Base-by-base conservation (phyloP, 441 rosid genomes). In the Cnidoscolus chayamansa region DNA sequence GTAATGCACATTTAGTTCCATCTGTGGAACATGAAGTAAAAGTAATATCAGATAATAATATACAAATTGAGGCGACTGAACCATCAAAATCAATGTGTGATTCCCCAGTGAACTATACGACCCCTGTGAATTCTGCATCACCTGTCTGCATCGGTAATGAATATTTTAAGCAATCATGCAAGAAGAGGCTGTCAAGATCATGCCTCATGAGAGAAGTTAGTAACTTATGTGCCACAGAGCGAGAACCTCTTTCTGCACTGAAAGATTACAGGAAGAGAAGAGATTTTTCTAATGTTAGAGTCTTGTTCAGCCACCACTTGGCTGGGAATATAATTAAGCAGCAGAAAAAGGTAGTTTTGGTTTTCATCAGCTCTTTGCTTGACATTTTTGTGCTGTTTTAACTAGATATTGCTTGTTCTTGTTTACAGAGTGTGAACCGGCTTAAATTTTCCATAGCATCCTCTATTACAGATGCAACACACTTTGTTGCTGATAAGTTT, bases 241-340 rank as follows among this genome's bases (percentile, higher is more conserved):
- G 65, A 56, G 81, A 78, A 75, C 82, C 88, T 78, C 13, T 79
- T 77, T 79, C 84, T 50, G 67, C 78, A 60, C 72, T 77, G 54
- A 94, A 86, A 79, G 86, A 82, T 74, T 71, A 72, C 49, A 85
- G 98, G 81, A 94, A 86, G 84, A 81, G 91, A 79, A 89, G 87
- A 78, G 89, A 90, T 74, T 82, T 87, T 85, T 60, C 86, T 31
- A 74, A 77, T 72, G 72, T 94, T 72, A 70, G 84, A 59, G 89
- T 92, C 67, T 76, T 90, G 78, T 92, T 94, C 80, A 94, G 98
- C 88, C 88, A 89, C 57, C 98, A 89, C 83, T 80, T 94, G 84
- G 88, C 87, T 76, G 94, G 83, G 75, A 86, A 88, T 76, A 81
- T 79, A 76, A 74, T 85, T 72, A 89, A 79, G 83, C 92, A 86